Base-by-base conservation (phyloP, 1,139 yeast species). In the Suzukiozyma palmioleophila region DNA sequence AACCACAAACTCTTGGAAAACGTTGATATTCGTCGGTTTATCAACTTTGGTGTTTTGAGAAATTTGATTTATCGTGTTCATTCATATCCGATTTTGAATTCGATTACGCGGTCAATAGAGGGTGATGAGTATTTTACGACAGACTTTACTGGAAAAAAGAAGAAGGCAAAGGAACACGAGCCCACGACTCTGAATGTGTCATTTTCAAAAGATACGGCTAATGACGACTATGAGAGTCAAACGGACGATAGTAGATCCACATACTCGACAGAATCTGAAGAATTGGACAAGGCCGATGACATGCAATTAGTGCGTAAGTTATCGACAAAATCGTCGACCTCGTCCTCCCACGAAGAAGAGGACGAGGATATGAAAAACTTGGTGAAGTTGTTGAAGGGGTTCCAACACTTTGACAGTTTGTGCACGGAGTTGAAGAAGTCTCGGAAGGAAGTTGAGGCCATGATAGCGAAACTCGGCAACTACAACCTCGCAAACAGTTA, bases 21-120 rank as follows among this genome's bases (percentile, higher is more conserved):
- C 49, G 78, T 94, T 32, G 98, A 94, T 58, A 69, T 92, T 2
- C 69, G 97, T 44, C 65, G 96, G 37, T 87, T 94, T 52, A 69
- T 92, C 12, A 81, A 89, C 24, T 94, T 90, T 67, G 99, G 98
- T 0, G 74, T 88, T 2, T 67, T 88, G 29, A 76, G 88, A 46
- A 89, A 95, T 1, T 58, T 94, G 7, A 82, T 94, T 13, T 89
- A 89, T 57, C 64, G 97, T 38, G 86, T 89, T 1, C 76, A 85
- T 44, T 69, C 88, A 10, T 87, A 79, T 54, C 97, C 97, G 0
- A 64, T 88, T 2, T 59, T 72, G 44, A 67, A 60, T 44, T 64
- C 62, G 27, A 56, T 66, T 11, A 60, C 60, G 11, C 61, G 60
- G 42, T 64, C 67, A 22, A 63, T 64, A 10, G 73, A 64, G 45